Percentiles rank a stretch among this genome's conserved stretches.
phyloP scores from a whole-genome alignment of 2,329 filamentous ascomycete species.

The Colletotrichum eleusines region DNA sequence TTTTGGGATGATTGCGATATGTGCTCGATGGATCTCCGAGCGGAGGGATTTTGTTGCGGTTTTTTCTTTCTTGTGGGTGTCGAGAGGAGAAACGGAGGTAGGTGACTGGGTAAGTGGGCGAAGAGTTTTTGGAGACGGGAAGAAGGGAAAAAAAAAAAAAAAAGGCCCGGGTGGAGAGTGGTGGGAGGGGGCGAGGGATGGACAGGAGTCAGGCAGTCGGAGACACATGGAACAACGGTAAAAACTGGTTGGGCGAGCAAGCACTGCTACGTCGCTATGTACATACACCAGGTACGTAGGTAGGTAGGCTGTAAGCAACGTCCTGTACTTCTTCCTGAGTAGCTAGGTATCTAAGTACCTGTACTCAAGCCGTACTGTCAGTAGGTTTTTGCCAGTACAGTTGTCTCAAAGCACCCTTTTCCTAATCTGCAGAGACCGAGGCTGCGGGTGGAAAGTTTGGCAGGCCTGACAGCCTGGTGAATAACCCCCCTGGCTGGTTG shows the following conservation, averaged over 20 bases:
- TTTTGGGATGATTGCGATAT: conserved; percentile 17
- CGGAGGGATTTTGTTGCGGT: conserved; percentile 24
- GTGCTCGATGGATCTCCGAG: conserved; percentile 27
- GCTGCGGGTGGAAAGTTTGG: conserved; percentile 4
- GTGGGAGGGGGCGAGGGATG: background rate
- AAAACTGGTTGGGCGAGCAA: background rate
- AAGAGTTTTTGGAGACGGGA: conserved; percentile 12
- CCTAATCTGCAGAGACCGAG: background rate
- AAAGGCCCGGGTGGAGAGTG: conserved; percentile 8
- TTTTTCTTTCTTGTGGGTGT: conserved; percentile 22
- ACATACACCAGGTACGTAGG: background rate
- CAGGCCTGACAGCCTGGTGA: conserved; percentile 5
- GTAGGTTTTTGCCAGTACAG: background rate
- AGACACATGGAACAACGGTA: conserved; percentile 14
- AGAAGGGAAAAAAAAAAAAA: background rate
- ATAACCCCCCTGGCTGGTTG: background rate
- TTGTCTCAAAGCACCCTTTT: background rate
- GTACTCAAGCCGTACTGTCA: no score
- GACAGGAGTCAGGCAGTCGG: background rate
- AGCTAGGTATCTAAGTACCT: background rate
- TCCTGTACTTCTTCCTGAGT: background rate
- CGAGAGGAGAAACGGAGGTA: conserved; percentile 10
- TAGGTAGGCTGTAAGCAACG: no score
- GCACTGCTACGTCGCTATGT: background rate
- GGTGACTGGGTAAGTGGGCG: conserved; percentile 7